These are phyloP conservation scores for Diaporthe sp. DNA, from an alignment of 2,329 filamentous ascomycete genomes.

Conservation along the genomic window DNA sequence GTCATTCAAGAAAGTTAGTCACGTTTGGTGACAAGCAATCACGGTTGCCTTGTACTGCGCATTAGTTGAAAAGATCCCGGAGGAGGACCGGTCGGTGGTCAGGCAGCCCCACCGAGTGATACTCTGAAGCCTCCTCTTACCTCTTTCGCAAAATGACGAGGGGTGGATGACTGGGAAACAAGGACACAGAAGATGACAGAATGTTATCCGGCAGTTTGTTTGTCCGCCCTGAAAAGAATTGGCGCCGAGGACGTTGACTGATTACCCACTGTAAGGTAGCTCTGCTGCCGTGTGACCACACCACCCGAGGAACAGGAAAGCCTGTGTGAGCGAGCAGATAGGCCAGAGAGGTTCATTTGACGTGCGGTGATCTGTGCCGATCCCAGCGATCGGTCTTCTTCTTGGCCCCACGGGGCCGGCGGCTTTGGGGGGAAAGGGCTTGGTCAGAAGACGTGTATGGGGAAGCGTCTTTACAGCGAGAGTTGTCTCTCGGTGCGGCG, in stretches of 20 bases:
- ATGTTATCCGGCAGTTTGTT: conserved; percentile 6
- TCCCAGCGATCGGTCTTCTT: conserved; percentile 16
- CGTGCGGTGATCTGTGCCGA: conserved; percentile 17
- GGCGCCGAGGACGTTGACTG: background rate
- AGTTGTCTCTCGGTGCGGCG: background rate
- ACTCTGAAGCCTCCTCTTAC: conserved; percentile 5
- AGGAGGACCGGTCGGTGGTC: conserved; percentile 2
- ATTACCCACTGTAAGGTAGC: conserved; percentile 18
- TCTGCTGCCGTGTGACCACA: conserved; percentile 21
- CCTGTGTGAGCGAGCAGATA: background rate
- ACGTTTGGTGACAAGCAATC: background rate
- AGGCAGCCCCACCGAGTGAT: conserved; percentile 2
- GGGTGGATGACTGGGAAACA: background rate
- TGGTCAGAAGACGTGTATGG: background rate
- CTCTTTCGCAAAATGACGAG: background rate
- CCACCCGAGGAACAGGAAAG: background rate
- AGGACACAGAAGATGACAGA: conserved; percentile 7
- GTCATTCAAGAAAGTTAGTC: background rate
- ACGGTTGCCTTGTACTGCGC: background rate
- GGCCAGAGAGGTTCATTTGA: conserved; percentile 19
- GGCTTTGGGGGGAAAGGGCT: background rate
- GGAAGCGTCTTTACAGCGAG: background rate
- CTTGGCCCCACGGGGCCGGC: conserved; percentile 11
- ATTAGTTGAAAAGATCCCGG: background rate
- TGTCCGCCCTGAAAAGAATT: background rate